Conservation (phyloP, 2,329 filamentous ascomycete genomes). For the Scedosporium apiospermum region DNA sequence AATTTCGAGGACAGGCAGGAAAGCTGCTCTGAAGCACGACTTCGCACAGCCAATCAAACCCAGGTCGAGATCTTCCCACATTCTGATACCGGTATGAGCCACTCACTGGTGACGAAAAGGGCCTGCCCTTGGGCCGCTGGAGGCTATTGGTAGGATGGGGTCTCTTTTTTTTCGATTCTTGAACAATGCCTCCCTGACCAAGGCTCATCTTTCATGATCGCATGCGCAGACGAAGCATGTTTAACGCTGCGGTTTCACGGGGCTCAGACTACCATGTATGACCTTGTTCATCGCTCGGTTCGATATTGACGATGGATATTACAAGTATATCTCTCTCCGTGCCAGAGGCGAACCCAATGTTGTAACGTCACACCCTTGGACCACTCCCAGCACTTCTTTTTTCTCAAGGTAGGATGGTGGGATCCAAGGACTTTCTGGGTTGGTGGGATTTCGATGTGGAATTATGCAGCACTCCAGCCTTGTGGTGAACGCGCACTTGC, state of each 20-base stretch:
- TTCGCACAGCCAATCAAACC: not conserved
- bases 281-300: not conserved
- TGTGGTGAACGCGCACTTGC: not conserved
- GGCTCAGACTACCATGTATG: not conserved
- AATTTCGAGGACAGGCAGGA: too few relatives aligned
- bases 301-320: not conserved
- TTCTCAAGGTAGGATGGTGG: not conserved
- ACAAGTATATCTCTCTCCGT: not conserved
- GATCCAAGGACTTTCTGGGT: not conserved
- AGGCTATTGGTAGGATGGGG: not conserved
- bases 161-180: not conserved
- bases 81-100: not conserved
- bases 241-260: not conserved
- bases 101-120: not conserved
- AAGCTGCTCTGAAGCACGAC: not conserved
- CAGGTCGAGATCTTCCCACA: not conserved
- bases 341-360: not conserved
- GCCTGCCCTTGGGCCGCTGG: not conserved
- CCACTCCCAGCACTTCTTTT: not conserved
- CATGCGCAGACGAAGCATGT: not conserved
- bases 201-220: not conserved
- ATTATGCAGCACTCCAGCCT: not conserved
- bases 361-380: not conserved
- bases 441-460: not conserved
- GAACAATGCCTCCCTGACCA: not conserved